Base-by-base conservation (phyloP, 768 basidiomycete genomes). In the Rhodocollybia butyracea region DNA sequence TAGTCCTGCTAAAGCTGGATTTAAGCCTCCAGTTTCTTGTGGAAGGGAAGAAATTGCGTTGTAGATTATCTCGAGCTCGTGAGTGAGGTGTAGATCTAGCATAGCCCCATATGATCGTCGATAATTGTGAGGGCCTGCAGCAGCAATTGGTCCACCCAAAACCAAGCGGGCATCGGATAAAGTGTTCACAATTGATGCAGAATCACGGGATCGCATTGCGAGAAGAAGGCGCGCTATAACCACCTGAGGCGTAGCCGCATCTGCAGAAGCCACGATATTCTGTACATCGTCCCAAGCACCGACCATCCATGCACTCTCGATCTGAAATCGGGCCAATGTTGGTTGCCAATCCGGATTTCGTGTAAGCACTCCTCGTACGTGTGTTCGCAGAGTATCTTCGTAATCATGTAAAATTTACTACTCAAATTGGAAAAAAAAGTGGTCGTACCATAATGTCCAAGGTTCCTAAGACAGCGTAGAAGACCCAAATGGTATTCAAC, bases 371-470 rank as follows among this genome's bases (percentile, higher is more conserved):
- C 97, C 97, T 59, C 83, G 81, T 26, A 98, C 94, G 67, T 98
- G 97, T 1, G 96, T 99, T 38, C 93, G 83, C 57, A 98, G 71
- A 0, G 96, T 96, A 63, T 99, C 97, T 95, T n/a, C n/a, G n/a
- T n/a, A n/a, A 63, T n/a, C 32, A 31, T 34, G 24, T 10, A 15
- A 47, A 27, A 46, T 56, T 60, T 39, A 46, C 40, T 29, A 22
- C 46, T 42, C 26, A 38, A 51, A 50, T 31, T 21, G 39, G 57
- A 45, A 15, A 24, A 56, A 22, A 30, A n/a, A 22, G 19, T 47
- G 26, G 22, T 71, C 86, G 58, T 61, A 95, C 97, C 97, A 68
- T 98, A 98, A 68, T 99, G 97, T 8, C 97, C 97, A 10, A 99
- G 78, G 66, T 98, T 97, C 21, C 93, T 80, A 54, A 98, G 77